Evolutionary conservation across 2,329 filamentous ascomycete genomes (phyloP).

Genomic region (Camptophora hylomeconis): DNA sequence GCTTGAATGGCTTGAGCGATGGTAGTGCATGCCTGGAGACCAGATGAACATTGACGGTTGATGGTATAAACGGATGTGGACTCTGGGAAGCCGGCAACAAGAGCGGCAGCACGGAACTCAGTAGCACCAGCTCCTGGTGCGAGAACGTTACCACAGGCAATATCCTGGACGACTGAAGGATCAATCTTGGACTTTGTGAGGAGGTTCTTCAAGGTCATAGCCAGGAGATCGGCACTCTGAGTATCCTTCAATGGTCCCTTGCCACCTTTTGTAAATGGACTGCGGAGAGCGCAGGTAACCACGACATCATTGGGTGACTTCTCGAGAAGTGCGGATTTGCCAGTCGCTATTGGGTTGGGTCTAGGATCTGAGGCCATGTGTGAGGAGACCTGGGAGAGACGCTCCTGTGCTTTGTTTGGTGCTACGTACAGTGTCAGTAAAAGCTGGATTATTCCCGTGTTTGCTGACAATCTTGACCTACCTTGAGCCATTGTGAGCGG

Average conservation of each 20-base stretch:
- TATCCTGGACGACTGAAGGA: slow-evolving; percentile 76
- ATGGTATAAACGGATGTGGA: slow-evolving; percentile 71
- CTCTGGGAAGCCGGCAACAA: slow-evolving; percentile 84
- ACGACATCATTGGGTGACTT: slow-evolving; percentile 61
- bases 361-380: slow-evolving; percentile 36
- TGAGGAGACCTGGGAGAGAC: slow-evolving; percentile 45
- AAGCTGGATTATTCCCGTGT: not conserved
- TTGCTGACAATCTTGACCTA: slow-evolving; percentile 15
- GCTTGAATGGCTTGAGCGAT: slow-evolving; percentile 82
- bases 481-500: slow-evolving; percentile 32
- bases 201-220: slow-evolving; percentile 67
- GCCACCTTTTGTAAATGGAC: slow-evolving; percentile 81
- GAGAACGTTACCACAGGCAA: slow-evolving; percentile 82
- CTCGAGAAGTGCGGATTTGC: slow-evolving; percentile 28
- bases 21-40: slow-evolving; percentile 83
- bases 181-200: slow-evolving; percentile 80
- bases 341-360: slow-evolving; percentile 19
- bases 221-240: slow-evolving; percentile 69
- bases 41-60: slow-evolving; percentile 90
- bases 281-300: slow-evolving; percentile 82
- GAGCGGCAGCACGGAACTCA: slow-evolving; percentile 83
- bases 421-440: slow-evolving; percentile 16
- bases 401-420: slow-evolving; percentile 37
- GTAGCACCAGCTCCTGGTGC: slow-evolving; percentile 89
- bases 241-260: slow-evolving; percentile 96